Evolutionary conservation across 768 basidiomycete species (phyloP), one percentile per base, ranked within the genome.

Genomic region (Suillus discolor): DNA sequence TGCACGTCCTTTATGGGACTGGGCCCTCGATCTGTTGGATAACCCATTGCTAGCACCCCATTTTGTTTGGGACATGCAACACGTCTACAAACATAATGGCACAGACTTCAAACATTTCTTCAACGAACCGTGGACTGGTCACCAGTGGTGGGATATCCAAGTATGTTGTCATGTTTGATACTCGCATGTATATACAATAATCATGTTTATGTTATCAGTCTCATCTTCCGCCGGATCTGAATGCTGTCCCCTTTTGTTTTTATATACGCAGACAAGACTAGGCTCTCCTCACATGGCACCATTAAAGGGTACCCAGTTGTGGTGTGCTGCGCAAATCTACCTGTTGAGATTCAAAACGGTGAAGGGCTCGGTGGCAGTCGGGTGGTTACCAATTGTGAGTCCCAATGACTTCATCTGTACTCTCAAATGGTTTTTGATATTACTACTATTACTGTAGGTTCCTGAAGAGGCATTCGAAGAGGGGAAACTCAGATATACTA

Each of bases 61-160:
- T 18, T 75, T 77, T 64, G 66, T 69, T 28, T 80, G 79, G 77
- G 74, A 79, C 74, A 77, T 77, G 3, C 51, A 72, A 34, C 65
- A 57, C 11, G 49, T 68, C 3, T 81, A 65, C 65, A 74, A 71
- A 42, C 77, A 71, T 57, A 68, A 78, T 66, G 74, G 73, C 0
- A 44, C 60, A 7, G 2, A 47, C 2, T 81, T 72, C 61, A 69
- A 72, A 18, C 69, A 71, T 0, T 74, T 79, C 54, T 60, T 74
- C 18, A 61, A 75, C 57, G 78, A 82, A 55, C 79, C 80, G 3
- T 80, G 79, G 75, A 79, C 79, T 5, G 80, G 72, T 0, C 57
- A 80, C 31, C 20, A 45, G 6, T 80, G 71, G 55, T 81, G 79
- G 79, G 68, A 79, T 7, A 68, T 76, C 13, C 78, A 82, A 71